Evolutionary conservation across 495 filamentous ascomycete genomes (phyloP), one percentile per base, ranked within the genome.

Genomic region (Chaetomium cochliodes): DNA sequence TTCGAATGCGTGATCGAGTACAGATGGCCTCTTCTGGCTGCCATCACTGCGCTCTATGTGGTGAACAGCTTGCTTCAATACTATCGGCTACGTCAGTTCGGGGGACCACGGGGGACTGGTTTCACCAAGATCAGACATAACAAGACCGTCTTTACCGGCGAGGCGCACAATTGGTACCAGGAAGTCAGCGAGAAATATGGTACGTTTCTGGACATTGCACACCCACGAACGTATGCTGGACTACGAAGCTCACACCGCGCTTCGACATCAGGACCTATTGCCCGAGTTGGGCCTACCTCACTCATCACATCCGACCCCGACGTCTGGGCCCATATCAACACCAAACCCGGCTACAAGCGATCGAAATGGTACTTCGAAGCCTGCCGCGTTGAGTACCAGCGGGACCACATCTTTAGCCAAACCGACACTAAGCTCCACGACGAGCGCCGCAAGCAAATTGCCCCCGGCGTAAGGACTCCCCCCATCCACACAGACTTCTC

Each of bases 371-470:
- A 70, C 57, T 70, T 76, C 26, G 25, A 58, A 13, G 65, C 60
- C 9, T 56, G 30, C 23, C 68, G 74, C 3, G 50, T 72, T 25
- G 73, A 80, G 52, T 72, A 76, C 18, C 58, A 70, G 23, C 41
- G 54, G 18, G 69, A 76, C 46, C 76, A 78, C 57, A 58, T 79
- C 20, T 70, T 81, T 30, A 77, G 73, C 20, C 65, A 74, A 61
- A 65, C 53, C 22, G 66, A 78, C 53, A 71, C 65, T 4, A 47
- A 70, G 37, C 63, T 50, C 39, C 80, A 82, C 61, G 67, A 70
- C 13, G 57, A 62, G 20, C 72, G 75, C 3, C 68, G 80, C 26
- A 63, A 65, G n/a, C 70, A 74, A 46, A 70, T 80, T 51, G 64
- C 74, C 18, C 60, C 70, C 7, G 77, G 78, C 3, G 79, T 81